A percentile compares a stretch with the other conserved stretches of the same genome.
These are phyloP conservation scores for Magnaporthiopsis poae DNA, from an alignment of 2,329 filamentous ascomycete species.

Conservation along the genomic window DNA sequence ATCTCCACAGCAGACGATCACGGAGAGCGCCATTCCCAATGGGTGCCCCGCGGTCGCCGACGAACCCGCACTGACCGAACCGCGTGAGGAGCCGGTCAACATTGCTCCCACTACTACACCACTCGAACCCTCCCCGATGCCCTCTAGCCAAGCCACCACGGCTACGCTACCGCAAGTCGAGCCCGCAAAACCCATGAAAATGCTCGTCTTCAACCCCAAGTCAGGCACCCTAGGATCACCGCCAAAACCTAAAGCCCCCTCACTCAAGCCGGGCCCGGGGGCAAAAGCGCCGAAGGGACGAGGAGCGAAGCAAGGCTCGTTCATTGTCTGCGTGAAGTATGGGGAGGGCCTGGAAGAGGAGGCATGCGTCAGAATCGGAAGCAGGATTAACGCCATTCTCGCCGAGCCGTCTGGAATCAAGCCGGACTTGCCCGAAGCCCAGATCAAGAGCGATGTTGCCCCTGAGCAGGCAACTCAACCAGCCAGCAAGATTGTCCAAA, in stretches of 20 bases:
- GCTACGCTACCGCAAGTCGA: neutral
- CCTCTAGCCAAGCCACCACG: neutral
- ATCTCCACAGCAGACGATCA: neutral
- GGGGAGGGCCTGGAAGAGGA: constrained; percentile 5
- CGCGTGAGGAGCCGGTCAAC: neutral
- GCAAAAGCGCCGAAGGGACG: neutral
- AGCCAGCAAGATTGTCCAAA: neutral
- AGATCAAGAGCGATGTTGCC: neutral
- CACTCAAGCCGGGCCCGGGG: constrained; percentile 5
- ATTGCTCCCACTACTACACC: neutral
- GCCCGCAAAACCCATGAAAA: constrained; percentile 28
- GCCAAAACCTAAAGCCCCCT: constrained; percentile 30
- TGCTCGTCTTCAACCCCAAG: constrained; percentile 47
- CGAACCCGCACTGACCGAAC: neutral
- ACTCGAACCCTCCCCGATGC: neutral
- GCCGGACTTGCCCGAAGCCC: neutral
- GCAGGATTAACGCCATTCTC: constrained; percentile 8
- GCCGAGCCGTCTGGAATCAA: neutral
- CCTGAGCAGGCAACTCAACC: neutral
- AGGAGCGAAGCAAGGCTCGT: neutral
- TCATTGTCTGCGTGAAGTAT: constrained; percentile 7
- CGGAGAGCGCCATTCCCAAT: neutral
- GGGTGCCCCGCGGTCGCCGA: neutral
- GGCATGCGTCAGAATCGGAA: constrained; percentile 10
- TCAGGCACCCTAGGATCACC: constrained; percentile 55